These are phyloP conservation scores for Mycena sanguinolenta DNA, from an alignment of 768 basidiomycete genomes.

Conservation along the genomic window DNA sequence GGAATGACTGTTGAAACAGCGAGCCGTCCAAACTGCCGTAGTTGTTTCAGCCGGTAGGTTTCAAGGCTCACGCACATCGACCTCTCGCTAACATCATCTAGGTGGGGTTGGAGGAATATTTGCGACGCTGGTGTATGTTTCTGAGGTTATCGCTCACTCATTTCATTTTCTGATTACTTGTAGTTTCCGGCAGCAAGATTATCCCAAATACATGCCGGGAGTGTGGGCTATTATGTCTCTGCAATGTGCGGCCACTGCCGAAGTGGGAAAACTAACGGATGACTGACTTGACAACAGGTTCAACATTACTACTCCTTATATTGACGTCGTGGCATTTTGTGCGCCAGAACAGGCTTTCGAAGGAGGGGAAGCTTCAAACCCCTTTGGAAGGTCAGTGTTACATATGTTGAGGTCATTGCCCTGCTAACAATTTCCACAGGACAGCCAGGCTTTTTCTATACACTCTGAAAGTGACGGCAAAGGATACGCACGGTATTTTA, in stretches of 20 bases:
- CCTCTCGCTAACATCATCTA: not conserved
- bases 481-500: no score
- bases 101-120: constrained; percentile 57
- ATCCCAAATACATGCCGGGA: constrained; percentile 48
- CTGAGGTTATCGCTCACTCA: not conserved
- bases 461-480: constrained; percentile 40
- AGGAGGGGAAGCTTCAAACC: constrained; percentile 46
- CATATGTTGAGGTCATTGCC: not conserved
- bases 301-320: constrained; percentile 45
- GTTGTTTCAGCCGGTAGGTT: constrained; percentile 36
- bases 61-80: constrained; percentile 12
- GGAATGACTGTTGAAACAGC: constrained; percentile 26
- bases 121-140: constrained; percentile 50
- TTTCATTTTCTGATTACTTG: not conserved
- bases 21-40: constrained; percentile 54
- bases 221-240: constrained; percentile 53
- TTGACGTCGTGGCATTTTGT: constrained; percentile 46
- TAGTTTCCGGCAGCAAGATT: constrained; percentile 50
- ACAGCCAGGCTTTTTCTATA: constrained; percentile 56
- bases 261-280: no score
- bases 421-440: not conserved
- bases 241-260: no score
- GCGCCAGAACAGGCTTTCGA: constrained; percentile 47
- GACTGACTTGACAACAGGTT: no score
- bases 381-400: constrained; percentile 45